Base-by-base conservation (phyloP, 1,284 basidiomycete species). In the Apiotrichum brassicae region DNA sequence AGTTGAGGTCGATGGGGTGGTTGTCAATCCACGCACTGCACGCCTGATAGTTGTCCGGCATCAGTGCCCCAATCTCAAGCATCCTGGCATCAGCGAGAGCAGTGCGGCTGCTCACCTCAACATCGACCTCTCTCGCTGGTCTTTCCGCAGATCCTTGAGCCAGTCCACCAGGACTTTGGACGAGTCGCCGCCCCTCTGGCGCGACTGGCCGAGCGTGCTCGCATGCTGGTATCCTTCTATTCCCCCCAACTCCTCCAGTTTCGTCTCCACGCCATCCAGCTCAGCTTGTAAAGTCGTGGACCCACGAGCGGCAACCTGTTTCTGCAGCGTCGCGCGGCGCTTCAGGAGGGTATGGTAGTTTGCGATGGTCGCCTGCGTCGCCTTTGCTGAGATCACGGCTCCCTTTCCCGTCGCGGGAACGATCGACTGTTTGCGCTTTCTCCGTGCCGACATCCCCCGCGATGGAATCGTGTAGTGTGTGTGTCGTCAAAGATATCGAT, bases 61-160 rank as follows among this genome's bases (percentile, higher is more conserved):
- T 83, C 32, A 93, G 75, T 18, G 89, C 89, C 1, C 89, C 89
- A 3, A 92, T 85, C 72, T 93, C 89, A 1, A 93, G 77, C 51
- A 92, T 71, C 41, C 88, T 90, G 55, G 30, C 7, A 23, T 41
- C 25, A 46, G 24, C n/a, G 8, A 9, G 28, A 30, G 28, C 9
- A 30, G 28, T 30, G 33, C 33, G 6, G 33, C 6, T 6, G 14
- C 47, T 34, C 22, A 52, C 54, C 30, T 43, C 5, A 49, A 24
- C 54, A 24, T 6, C 4, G 32, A 16, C 32, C 30, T 49, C 43
- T 3, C 75, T 16, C 18, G 12, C 9, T n/a, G 16, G 11, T 14
- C 33, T 6, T 35, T 12, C 12, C 43, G 72, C 53, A 82, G 61
- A 44, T 81, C 81, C 55, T 78, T 79, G 54, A 92, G 67, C 87